Base-by-base conservation (phyloP, 2,329 filamentous ascomycete species). In the Xylariaceae sp. region DNA sequence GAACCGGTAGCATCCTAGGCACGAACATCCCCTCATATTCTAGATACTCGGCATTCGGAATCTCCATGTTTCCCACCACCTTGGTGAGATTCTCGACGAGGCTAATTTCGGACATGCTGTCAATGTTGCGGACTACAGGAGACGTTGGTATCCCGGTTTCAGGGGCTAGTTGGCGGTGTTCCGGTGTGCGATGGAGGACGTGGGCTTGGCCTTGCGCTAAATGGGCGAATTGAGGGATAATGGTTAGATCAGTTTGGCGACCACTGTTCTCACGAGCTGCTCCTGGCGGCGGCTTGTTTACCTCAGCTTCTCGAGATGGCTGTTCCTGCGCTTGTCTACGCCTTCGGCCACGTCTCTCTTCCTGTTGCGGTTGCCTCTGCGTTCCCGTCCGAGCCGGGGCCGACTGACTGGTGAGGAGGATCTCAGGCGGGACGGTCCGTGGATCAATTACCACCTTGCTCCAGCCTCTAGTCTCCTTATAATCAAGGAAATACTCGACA, bases 401-500 rank as follows among this genome's bases (percentile, higher is more conserved):
- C 2, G 54, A 47, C 18, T 49, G 37, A 2, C 37, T 32, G 16
- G 51, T 39, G 42, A 64, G 46, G 15, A 65, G 62, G 4, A 44
- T 51, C 15, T 55, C 48, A 6, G 39, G 42, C 5, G 62, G 54
- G 1, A 68, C 40, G 10, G 50, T 49, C 1, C 42, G 34, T 5
- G 63, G 65, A 15, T 63, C 58, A n/a, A 66, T 47, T 16, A 48
- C 36, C 40, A 47, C 47, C 22, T 43, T 58, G 0, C 12, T 32
- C 45, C 60, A 50, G 10, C 64, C 62, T 7, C 44, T 59, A 2
- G 37, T 16, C 15, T 57, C 49, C 52, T 68, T 67, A 32, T 63
- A 67, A 22, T 53, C 51, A 16, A 68, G 50, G 51, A 66, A 68
- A 12, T 42, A 52, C 19, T 57, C 34, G 41, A 59, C 57, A 36